These are phyloP conservation scores for Schizosaccharomyces octosporus DNA, from an alignment of 805 yeast genomes.

Conservation along the genomic window DNA sequence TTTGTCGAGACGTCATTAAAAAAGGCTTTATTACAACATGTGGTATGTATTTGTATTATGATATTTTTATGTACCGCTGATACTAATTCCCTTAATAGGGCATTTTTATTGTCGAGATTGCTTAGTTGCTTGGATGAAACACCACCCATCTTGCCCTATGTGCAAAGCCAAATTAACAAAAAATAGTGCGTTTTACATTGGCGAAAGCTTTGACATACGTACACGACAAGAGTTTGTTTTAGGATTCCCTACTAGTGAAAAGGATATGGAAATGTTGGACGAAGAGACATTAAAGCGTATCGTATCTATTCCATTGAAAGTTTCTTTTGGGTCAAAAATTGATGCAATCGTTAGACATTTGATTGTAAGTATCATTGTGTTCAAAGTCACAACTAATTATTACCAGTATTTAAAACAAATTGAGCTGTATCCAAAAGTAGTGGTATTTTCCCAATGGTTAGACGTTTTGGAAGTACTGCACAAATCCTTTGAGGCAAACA, in stretches of 20 bases:
- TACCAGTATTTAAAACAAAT: neutral
- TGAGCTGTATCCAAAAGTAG: constrained; percentile 22
- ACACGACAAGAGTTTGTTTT: neutral
- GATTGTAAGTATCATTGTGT: constrained; percentile 9
- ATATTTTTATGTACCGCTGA: no score
- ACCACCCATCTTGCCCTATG: constrained; percentile 45
- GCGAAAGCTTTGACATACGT: neutral
- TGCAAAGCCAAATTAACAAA: constrained; percentile 34
- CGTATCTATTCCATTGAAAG: constrained; percentile 16
- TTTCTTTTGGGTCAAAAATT: constrained; percentile 60
- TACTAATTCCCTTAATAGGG: constrained; percentile 13
- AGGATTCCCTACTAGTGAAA: neutral
- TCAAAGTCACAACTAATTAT: neutral
- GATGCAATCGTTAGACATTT: constrained; percentile 60
- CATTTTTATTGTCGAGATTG: constrained; percentile 76
- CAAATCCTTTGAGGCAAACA: constrained; percentile 26
- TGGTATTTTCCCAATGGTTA: constrained; percentile 76
- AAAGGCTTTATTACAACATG: constrained; percentile 67
- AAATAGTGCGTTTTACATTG: constrained; percentile 39
- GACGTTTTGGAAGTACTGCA: constrained; percentile 44
- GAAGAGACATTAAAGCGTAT: constrained; percentile 14
- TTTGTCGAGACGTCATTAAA: constrained; percentile 47
- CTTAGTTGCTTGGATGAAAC: constrained; percentile 38
- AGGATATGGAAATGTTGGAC: constrained; percentile 8
- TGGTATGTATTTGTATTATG: constrained; percentile 17